A percentile compares a stretch with the other conserved stretches of the same genome.
phyloP scores from a whole-genome alignment of 2,329 filamentous ascomycete genomes.

The Meredithiella fracta region DNA sequence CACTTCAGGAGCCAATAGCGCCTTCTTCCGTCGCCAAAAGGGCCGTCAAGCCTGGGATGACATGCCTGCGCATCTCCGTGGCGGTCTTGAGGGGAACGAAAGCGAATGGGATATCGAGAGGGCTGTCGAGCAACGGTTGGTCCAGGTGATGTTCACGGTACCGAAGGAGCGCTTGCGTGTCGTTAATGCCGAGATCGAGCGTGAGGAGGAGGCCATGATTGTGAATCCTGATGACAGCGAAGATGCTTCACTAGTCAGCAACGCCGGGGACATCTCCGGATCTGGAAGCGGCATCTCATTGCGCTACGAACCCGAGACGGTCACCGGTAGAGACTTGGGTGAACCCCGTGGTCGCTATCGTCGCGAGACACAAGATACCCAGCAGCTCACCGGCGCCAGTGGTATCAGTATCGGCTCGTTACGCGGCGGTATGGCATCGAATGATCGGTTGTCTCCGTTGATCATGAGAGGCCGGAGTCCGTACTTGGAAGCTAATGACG shows the following conservation, averaged over 20 bases:
- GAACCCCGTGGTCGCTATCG: neutral
- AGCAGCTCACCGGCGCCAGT: neutral
- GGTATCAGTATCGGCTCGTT: neutral
- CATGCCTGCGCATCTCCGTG: constrained; percentile 18
- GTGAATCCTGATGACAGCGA: constrained; percentile 11
- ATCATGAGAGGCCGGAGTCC: constrained; percentile 7
- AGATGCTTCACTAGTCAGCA: constrained; percentile 8
- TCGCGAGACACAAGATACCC: neutral
- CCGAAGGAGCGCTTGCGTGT: constrained; percentile 72
- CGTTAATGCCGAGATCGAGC: constrained; percentile 57
- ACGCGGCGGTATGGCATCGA: constrained; percentile 3
- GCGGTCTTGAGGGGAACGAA: constrained; percentile 24
- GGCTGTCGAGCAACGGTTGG: constrained; percentile 52
- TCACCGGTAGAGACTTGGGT: neutral
- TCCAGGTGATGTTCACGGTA: constrained; percentile 86
- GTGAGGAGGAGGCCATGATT: constrained; percentile 11
- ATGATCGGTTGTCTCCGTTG: constrained; percentile 4
- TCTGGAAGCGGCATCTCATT: neutral
- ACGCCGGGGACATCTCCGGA: constrained; percentile 12
- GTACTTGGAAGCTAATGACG: constrained; percentile 7
- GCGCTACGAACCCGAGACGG: neutral
- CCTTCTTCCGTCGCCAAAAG: constrained; percentile 36
- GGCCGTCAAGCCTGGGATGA: constrained; percentile 38
- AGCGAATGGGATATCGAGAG: constrained; percentile 66
- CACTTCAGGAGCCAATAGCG: constrained; percentile 18